These are phyloP conservation scores for Nakazawaea ernobii DNA, from an alignment of 805 yeast genomes.

Conservation along the genomic window DNA sequence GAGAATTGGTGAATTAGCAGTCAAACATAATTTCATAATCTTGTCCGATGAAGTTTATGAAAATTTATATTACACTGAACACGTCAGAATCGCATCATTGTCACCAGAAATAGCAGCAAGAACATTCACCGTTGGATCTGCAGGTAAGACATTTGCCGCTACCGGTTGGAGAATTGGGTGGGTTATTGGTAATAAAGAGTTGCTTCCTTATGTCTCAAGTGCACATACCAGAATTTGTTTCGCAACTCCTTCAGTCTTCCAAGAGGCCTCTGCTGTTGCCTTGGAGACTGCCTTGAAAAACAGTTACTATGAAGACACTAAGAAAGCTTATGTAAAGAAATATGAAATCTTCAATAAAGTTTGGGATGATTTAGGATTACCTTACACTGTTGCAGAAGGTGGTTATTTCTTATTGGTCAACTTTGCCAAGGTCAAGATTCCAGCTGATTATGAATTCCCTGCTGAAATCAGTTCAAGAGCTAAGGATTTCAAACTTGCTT, in stretches of 20 bases:
- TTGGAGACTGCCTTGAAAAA: slow-evolving; percentile 54
- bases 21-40: slow-evolving; percentile 75
- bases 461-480: slow-evolving; percentile 62
- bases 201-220: slow-evolving; percentile 72
- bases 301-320: slow-evolving; percentile 66
- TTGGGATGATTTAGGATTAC: slow-evolving; percentile 82
- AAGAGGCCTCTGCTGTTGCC: slow-evolving; percentile 85
- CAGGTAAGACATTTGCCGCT: slow-evolving; percentile 97
- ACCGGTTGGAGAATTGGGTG: slow-evolving; percentile 99
- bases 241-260: slow-evolving; percentile 84
- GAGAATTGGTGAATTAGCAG: slow-evolving; percentile 75
- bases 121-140: slow-evolving; percentile 91
- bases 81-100: slow-evolving; percentile 81
- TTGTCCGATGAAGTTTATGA: slow-evolving; percentile 96
- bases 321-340: slow-evolving; percentile 63
- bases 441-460: slow-evolving; percentile 67
- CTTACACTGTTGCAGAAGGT: slow-evolving; percentile 89
- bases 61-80: slow-evolving; percentile 66
- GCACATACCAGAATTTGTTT: slow-evolving; percentile 96
- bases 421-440: slow-evolving; percentile 75
- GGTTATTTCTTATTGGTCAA: slow-evolving; percentile 91
- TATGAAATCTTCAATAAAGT: slow-evolving; percentile 67
- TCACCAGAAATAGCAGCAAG: slow-evolving; percentile 72
- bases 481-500: slow-evolving; percentile 81
- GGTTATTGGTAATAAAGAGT: slow-evolving; percentile 82